phyloP scores from a whole-genome alignment of 116 monocot genomes.

The Trichopus zeylanicus region DNA sequence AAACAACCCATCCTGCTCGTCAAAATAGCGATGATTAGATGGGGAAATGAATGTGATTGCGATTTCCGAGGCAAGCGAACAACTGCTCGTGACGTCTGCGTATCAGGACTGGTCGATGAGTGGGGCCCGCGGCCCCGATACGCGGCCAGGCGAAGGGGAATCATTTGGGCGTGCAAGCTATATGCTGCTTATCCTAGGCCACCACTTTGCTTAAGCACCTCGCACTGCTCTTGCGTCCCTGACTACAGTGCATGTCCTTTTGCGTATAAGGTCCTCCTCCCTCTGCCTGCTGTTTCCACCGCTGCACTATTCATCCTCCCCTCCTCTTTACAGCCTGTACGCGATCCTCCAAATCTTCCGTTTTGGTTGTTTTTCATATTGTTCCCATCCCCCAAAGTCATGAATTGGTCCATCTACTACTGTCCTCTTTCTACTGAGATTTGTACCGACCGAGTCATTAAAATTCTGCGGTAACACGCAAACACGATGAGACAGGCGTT shows the following conservation, averaged over 20 bases:
- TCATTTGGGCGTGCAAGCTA: conserved; percentile 7
- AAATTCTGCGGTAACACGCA: too few relatives aligned
- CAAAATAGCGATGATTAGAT: too few relatives aligned
- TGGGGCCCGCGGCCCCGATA: conserved; percentile 1
- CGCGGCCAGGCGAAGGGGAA: neutral
- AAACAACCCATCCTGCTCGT: too few relatives aligned
- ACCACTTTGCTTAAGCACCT: conserved; percentile 1
- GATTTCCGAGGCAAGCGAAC: too few relatives aligned
- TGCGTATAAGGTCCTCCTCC: neutral
- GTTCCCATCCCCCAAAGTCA: neutral
- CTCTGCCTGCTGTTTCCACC: neutral
- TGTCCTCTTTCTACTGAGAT: too few relatives aligned
- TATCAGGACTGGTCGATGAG: neutral
- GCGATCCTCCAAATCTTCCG: too few relatives aligned
- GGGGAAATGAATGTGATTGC: too few relatives aligned
- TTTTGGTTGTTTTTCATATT: neutral
- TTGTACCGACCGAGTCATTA: too few relatives aligned
- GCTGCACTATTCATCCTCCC: neutral
- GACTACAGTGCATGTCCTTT: neutral
- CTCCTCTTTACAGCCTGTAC: neutral
- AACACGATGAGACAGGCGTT: too few relatives aligned
- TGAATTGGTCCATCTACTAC: too few relatives aligned
- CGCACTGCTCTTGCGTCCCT: neutral
- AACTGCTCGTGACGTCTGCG: neutral
- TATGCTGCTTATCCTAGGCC: conserved; percentile 6